Conservation (phyloP, 371 early-diverging fungal species). For the Lichtheimia hyalospora region DNA sequence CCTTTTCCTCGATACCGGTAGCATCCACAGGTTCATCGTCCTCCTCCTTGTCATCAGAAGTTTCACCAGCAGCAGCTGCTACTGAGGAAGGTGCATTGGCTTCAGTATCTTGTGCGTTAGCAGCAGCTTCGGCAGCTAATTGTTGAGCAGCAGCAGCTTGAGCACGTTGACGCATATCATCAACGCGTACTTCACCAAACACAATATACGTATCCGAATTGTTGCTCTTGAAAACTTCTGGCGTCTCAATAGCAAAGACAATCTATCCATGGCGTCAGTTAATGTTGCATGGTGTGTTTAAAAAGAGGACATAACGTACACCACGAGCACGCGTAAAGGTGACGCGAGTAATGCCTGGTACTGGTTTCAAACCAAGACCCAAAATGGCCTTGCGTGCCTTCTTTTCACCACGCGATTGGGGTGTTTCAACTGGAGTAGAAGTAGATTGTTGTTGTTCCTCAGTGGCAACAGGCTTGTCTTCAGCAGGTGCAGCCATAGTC, state of each 20-base stretch:
- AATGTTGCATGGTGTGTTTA: neutral
- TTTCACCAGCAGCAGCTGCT: slow-evolving; percentile 36
- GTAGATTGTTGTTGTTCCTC: slow-evolving; percentile 11
- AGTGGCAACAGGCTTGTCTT: slow-evolving; percentile 23
- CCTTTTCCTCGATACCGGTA: slow-evolving; percentile 84
- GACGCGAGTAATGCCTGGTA: slow-evolving; percentile 88
- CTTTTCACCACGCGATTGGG: slow-evolving; percentile 84
- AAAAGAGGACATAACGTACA: slow-evolving; percentile 38
- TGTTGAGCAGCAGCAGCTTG: slow-evolving; percentile 67
- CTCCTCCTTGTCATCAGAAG: slow-evolving; percentile 59
- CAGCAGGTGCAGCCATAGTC: slow-evolving; percentile 15
- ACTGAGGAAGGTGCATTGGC: slow-evolving; percentile 29
- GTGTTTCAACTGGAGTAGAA: slow-evolving; percentile 39
- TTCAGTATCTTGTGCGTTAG: slow-evolving; percentile 45
- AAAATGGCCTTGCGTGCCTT: slow-evolving; percentile 96
- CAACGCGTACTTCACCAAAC: slow-evolving; percentile 93
- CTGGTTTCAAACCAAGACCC: slow-evolving; percentile 89
- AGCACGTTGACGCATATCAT: slow-evolving; percentile 82
- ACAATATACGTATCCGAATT: slow-evolving; percentile 94
- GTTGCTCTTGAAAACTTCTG: slow-evolving; percentile 92
- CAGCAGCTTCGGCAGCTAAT: slow-evolving; percentile 59
- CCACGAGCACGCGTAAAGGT: slow-evolving; percentile 86
- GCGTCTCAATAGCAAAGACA: slow-evolving; percentile 85
- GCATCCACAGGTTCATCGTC: slow-evolving; percentile 61
- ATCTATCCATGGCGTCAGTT: slow-evolving; percentile 42